Percentiles rank a stretch among this genome's conserved stretches.
These are phyloP conservation scores for Suillus spraguei DNA, from an alignment of 768 basidiomycete species.

Conservation along the genomic window DNA sequence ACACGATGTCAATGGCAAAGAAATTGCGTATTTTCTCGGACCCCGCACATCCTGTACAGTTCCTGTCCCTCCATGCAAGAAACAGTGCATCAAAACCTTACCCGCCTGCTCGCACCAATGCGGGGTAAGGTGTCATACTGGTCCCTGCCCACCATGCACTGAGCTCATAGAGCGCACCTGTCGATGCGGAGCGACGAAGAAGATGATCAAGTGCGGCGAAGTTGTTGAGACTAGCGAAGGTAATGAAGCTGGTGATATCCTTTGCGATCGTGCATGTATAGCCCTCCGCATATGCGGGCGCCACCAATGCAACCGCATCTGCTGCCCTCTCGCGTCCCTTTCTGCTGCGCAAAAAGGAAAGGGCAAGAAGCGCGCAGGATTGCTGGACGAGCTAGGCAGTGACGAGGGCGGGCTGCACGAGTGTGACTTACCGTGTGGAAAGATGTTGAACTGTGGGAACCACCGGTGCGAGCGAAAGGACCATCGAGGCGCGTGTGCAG, in stretches of 20 bases:
- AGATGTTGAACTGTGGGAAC: conserved; percentile 70
- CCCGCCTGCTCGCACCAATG: conserved; percentile 77
- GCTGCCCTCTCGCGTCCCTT: conserved; percentile 85
- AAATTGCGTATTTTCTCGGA: conserved; percentile 33
- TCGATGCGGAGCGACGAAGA: conserved; percentile 77
- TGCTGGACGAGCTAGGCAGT: conserved; percentile 44
- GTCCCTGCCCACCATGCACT: conserved; percentile 78
- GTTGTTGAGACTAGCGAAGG: conserved; percentile 37
- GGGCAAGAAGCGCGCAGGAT: conserved; percentile 55
- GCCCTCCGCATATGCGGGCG: conserved; percentile 82
- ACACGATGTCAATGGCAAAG: neutral
- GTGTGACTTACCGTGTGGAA: conserved; percentile 82
- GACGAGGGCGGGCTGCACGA: conserved; percentile 75
- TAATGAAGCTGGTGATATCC: conserved; percentile 59
- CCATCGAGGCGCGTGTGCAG: conserved; percentile 79
- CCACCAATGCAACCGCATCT: conserved; percentile 82
- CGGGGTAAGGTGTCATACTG: conserved; percentile 68
- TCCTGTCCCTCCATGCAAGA: conserved; percentile 80
- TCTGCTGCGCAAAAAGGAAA: conserved; percentile 56
- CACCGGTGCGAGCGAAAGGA: conserved; percentile 81
- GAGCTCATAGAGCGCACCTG: conserved; percentile 76
- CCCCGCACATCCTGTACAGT: conserved; percentile 61
- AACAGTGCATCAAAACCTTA: conserved; percentile 65
- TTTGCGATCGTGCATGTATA: conserved; percentile 80
- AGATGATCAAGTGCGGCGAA: conserved; percentile 48